These are phyloP conservation scores for Colletotrichum euphorbiae DNA, from an alignment of 2,329 filamentous ascomycete species.

Conservation along the genomic window DNA sequence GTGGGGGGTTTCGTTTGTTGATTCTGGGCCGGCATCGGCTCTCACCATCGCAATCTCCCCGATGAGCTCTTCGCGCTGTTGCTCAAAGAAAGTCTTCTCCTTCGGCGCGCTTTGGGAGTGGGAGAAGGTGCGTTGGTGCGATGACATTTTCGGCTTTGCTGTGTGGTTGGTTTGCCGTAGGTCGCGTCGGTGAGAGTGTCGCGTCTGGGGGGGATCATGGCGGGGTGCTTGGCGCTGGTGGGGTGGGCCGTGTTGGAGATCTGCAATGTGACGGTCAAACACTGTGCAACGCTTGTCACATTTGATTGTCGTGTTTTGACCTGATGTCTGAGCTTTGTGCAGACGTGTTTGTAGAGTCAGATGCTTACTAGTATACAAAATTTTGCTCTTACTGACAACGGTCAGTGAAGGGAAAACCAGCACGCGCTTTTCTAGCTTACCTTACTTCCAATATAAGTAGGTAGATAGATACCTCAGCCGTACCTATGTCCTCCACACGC, in stretches of 20 bases:
- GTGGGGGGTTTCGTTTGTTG: background rate
- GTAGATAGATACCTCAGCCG: too few species aligned
- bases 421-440: too few species aligned
- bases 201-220: slow-evolving; percentile 20
- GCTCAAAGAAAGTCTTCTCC: slow-evolving; percentile 77
- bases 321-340: too few species aligned
- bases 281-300: too few species aligned
- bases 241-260: background rate
- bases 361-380: too few species aligned
- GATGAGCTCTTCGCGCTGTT: slow-evolving; percentile 78
- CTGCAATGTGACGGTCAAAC: too few species aligned
- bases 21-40: background rate
- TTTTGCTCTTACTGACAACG: too few species aligned
- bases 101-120: slow-evolving; percentile 30
- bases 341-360: too few species aligned
- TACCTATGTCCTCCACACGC: too few species aligned
- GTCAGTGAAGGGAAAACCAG: too few species aligned
- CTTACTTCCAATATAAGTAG: too few species aligned
- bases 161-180: background rate
- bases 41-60: slow-evolving; percentile 77
- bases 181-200: slow-evolving; percentile 17
- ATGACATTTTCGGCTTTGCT: slow-evolving; percentile 25
- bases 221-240: slow-evolving; percentile 23
- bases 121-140: slow-evolving; percentile 40
- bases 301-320: too few species aligned